Conservation (phyloP, 2,329 filamentous ascomycete species). For the Penicillium sp. region DNA sequence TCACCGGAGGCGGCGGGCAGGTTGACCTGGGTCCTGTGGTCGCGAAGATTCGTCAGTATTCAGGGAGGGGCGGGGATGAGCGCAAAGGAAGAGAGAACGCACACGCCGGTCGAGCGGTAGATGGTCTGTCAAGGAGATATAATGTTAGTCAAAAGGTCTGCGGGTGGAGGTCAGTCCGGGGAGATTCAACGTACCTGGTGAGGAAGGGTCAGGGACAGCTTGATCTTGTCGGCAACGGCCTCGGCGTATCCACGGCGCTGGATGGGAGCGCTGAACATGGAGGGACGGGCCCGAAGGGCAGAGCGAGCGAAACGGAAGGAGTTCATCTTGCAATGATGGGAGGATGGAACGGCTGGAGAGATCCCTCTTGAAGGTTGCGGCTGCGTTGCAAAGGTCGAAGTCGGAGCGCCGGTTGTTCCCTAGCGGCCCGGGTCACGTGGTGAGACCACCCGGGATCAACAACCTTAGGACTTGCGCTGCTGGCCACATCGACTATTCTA, state of each 20-base stretch:
- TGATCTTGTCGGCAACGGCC: constrained; percentile 90
- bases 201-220: constrained; percentile 95
- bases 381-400: constrained; percentile 46
- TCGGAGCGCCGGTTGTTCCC: constrained; percentile 45
- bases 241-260: constrained; percentile 92
- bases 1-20: constrained; percentile 96
- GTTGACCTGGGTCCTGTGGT: constrained; percentile 88
- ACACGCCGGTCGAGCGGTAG: constrained; percentile 74
- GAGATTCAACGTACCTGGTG: constrained; percentile 78
- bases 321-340: constrained; percentile 70
- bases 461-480: not conserved
- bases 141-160: constrained; percentile 27
- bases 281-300: constrained; percentile 81
- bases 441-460: constrained; percentile 17
- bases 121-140: constrained; percentile 56
- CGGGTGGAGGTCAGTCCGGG: constrained; percentile 14
- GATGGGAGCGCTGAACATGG: constrained; percentile 73
- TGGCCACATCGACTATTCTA: too few species aligned
- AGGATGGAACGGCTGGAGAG: constrained; percentile 35
- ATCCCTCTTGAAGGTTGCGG: constrained; percentile 42
- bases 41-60: constrained; percentile 64
- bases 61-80: constrained; percentile 21
- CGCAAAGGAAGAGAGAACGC: constrained; percentile 44
- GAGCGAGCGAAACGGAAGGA: constrained; percentile 88
- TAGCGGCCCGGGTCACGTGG: constrained; percentile 40